These are phyloP conservation scores for Hypoxylon sp. DNA, from an alignment of 2,329 filamentous ascomycete genomes.

Conservation along the genomic window DNA sequence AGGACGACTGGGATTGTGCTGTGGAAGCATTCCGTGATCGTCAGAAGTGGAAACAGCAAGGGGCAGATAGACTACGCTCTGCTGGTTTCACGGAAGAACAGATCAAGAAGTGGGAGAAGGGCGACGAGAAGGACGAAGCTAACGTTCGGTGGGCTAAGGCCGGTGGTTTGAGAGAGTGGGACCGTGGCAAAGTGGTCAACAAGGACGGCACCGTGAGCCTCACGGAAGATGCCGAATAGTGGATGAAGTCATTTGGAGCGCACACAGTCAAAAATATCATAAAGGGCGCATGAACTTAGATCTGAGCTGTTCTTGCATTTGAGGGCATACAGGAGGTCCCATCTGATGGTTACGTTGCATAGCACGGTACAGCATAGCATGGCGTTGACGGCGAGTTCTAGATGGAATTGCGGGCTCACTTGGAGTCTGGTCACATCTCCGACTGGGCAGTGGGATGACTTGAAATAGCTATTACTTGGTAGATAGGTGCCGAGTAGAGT, in stretches of 20 bases:
- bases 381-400: slow-evolving; percentile 18
- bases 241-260: slow-evolving; percentile 34
- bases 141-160: slow-evolving; percentile 80
- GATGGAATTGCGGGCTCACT: slow-evolving; percentile 1
- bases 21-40: slow-evolving; percentile 84
- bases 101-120: slow-evolving; percentile 79
- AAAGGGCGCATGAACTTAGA: not conserved
- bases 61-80: slow-evolving; percentile 80
- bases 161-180: slow-evolving; percentile 76
- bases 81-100: slow-evolving; percentile 85
- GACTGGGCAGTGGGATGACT: not conserved
- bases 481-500: not conserved
- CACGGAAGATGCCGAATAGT: slow-evolving; percentile 32
- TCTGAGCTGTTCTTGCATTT: not conserved
- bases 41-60: slow-evolving; percentile 81
- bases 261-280: slow-evolving; percentile 2
- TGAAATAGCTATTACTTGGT: not conserved
- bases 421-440: not conserved
- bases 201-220: slow-evolving; percentile 38
- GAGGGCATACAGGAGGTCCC: slow-evolving; percentile 4
- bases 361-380: slow-evolving; percentile 19
- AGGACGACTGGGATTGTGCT: slow-evolving; percentile 83
- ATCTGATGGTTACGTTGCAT: slow-evolving; percentile 20
- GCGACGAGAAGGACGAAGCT: slow-evolving; percentile 72
- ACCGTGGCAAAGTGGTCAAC: slow-evolving; percentile 65